Conservation (phyloP, 352 stramenopile species). For the Thraustotheca clavata region DNA sequence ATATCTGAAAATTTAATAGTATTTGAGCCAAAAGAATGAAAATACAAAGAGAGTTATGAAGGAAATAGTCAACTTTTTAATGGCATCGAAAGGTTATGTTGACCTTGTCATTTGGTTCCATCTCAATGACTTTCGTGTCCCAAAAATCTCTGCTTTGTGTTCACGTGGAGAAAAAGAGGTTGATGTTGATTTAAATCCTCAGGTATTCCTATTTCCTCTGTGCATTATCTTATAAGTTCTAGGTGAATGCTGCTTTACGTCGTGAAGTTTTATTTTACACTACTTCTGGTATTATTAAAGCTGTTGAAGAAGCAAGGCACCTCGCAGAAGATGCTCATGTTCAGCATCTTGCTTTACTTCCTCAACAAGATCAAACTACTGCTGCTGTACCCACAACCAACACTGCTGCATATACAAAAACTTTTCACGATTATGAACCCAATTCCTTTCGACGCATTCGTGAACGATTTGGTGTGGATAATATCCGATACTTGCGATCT, state of each 20-base stretch:
- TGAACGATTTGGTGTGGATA: slow-evolving; percentile 75
- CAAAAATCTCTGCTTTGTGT: slow-evolving; percentile 56
- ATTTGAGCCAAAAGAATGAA: slow-evolving; percentile 49
- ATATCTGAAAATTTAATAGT: slow-evolving; percentile 28
- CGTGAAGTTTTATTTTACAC: slow-evolving; percentile 87
- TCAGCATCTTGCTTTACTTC: slow-evolving; percentile 71
- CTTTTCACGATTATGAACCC: slow-evolving; percentile 83
- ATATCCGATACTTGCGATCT: slow-evolving; percentile 73
- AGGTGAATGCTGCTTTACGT: slow-evolving; percentile 80
- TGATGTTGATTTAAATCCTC: slow-evolving; percentile 77
- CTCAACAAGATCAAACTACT: slow-evolving; percentile 44
- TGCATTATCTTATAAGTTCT: too few relatives aligned
- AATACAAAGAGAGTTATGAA: slow-evolving; percentile 41
- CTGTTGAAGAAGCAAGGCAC: slow-evolving; percentile 66
- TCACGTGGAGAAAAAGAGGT: slow-evolving; percentile 45
- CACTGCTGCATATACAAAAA: slow-evolving; percentile 43
- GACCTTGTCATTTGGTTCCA: slow-evolving; percentile 86
- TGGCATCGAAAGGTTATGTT: slow-evolving; percentile 80
- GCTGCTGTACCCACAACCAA: not conserved
- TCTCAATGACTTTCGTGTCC: slow-evolving; percentile 77
- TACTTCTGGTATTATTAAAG: slow-evolving; percentile 83
- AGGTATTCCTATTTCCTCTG: too few relatives aligned
- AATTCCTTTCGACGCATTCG: slow-evolving; percentile 86
- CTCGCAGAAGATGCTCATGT: slow-evolving; percentile 68
- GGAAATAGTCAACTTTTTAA: slow-evolving; percentile 81